Conservation (phyloP, 148 eudicot species). For the Cornus suecica region DNA sequence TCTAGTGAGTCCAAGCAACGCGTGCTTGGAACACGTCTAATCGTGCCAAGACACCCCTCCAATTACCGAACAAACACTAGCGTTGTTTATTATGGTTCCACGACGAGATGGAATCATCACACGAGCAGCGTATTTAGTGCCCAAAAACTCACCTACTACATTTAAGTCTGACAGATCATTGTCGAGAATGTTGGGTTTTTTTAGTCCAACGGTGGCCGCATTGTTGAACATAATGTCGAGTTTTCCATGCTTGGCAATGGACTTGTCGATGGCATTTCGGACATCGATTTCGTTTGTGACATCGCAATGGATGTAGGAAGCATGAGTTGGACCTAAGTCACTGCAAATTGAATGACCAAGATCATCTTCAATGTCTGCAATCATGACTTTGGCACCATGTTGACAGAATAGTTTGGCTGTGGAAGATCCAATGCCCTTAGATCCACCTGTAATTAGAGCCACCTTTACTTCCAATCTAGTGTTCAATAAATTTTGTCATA, state of each 20-base stretch:
- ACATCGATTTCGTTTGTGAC: constrained; percentile 19
- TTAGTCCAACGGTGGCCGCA: constrained; percentile 22
- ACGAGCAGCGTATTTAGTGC: constrained; percentile 33
- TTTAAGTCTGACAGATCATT: constrained; percentile 13
- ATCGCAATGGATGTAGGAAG: constrained; percentile 17
- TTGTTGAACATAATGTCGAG: constrained; percentile 33
- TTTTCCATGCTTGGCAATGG: constrained; percentile 12
- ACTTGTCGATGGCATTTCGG: constrained; percentile 14
- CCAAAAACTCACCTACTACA: constrained; percentile 16
- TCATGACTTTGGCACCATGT: constrained; percentile 23
- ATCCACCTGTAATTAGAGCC: constrained; percentile 20
- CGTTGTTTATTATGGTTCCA: constrained; percentile 22
- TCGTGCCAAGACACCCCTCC: constrained; percentile 7
- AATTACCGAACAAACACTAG: constrained; percentile 9
- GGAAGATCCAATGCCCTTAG: constrained; percentile 23
- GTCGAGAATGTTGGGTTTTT: background rate
- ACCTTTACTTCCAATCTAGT: constrained; percentile 16
- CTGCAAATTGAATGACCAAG: constrained; percentile 7
- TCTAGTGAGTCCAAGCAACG: constrained; percentile 23
- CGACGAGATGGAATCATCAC: constrained; percentile 25
- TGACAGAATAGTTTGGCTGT: constrained; percentile 14
- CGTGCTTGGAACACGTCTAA: constrained; percentile 32
- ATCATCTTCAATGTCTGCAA: constrained; percentile 17
- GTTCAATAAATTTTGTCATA: no score
- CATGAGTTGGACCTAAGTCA: constrained; percentile 7